A percentile compares a stretch with the other conserved stretches of the same genome.
Conservation (phyloP, 2,329 filamentous ascomycete species). For the Aspergillus fumigatiaffinis region DNA sequence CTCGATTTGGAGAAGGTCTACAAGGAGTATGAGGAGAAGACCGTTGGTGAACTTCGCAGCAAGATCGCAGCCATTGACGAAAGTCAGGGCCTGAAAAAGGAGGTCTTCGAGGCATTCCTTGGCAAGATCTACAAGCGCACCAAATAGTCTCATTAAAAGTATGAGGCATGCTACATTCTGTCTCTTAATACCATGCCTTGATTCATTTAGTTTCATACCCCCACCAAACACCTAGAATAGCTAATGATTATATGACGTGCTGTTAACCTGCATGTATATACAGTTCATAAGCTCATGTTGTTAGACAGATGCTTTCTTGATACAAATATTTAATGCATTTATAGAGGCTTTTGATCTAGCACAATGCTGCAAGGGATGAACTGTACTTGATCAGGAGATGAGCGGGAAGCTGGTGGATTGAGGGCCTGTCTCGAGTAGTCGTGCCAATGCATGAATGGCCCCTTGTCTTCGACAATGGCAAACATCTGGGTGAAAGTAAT, state of each 20-base stretch:
- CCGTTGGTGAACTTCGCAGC: slow-evolving; percentile 69
- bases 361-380: background rate
- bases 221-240: background rate
- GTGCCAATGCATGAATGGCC: background rate
- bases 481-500: background rate
- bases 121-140: slow-evolving; percentile 97
- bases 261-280: background rate
- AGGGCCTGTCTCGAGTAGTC: background rate
- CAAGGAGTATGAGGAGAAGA: slow-evolving; percentile 83
- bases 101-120: slow-evolving; percentile 83
- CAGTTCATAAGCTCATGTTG: background rate
- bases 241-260: background rate
- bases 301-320: background rate
- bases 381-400: too few relatives aligned
- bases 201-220: background rate
- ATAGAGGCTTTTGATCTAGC: background rate
- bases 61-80: slow-evolving; percentile 81
- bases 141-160: slow-evolving; percentile 59
- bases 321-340: background rate
- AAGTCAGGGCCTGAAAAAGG: slow-evolving; percentile 82
- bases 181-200: background rate
- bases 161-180: background rate
- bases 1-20: slow-evolving; percentile 80
- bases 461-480: background rate
- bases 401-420: background rate